Evolutionary conservation across 352 stramenopile species (phyloP).

Genomic region (Phytophthora capsici): DNA sequence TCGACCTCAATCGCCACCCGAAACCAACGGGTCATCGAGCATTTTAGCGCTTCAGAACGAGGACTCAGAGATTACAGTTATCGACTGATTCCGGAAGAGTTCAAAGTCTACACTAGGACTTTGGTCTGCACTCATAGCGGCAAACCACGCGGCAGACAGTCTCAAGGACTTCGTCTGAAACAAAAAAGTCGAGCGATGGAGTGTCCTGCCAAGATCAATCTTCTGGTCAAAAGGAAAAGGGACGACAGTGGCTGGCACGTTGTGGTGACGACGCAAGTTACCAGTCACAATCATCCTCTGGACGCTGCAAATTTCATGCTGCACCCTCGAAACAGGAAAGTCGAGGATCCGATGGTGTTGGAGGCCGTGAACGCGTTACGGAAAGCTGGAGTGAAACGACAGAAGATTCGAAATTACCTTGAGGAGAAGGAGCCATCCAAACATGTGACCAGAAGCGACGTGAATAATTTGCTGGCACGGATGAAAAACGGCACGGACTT

Average conservation of each 20-base stretch:
- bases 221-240: not conserved
- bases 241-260: not conserved
- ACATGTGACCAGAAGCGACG: not conserved
- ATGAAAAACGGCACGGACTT: not conserved
- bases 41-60: not conserved
- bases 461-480: slow-evolving; percentile 3
- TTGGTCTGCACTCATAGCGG: slow-evolving; percentile 1
- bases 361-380: not conserved
- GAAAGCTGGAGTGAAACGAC: not conserved
- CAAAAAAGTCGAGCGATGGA: not conserved
- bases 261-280: not conserved
- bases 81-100: not conserved
- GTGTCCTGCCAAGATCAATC: not conserved
- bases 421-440: not conserved
- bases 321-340: not conserved
- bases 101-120: slow-evolving; percentile 1
- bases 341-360: not conserved
- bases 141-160: not conserved
- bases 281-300: slow-evolving; percentile 2
- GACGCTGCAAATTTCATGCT: not conserved
- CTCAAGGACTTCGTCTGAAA: not conserved
- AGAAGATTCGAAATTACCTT: not conserved
- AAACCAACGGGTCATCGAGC: not conserved
- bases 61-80: not conserved
- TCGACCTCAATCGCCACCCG: not conserved